Base-by-base conservation (phyloP, 2,329 filamentous ascomycete species). In the Colletotrichum tofieldiae region DNA sequence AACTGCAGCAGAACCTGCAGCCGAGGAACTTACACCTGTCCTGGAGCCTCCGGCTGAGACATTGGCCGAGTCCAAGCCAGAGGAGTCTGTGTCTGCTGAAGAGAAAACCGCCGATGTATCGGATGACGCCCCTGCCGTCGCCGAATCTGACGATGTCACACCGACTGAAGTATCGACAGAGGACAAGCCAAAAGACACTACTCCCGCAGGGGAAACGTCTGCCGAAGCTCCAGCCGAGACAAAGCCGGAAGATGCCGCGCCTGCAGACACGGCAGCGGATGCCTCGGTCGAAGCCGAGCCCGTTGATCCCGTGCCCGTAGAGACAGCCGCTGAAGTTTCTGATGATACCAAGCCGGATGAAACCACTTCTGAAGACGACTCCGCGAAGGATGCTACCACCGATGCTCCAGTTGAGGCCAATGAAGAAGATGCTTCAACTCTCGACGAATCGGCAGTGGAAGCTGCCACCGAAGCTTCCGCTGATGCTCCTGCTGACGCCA, bases 1-100 rank as follows among this genome's bases (percentile, higher is more conserved):
- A 32, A 8, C 60, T 12, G 8, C 56, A 18, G 26, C 54, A 2
- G 63, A 47, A 5, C n/a, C 73, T 8, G 62, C 73, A 51, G 70
- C 71, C n/a, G 71, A 73, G 35, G 72, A 74, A 23, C 9, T 67
- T 56, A 54, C 65, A 43, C 54, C 56, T 52, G 45, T 47, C 32
- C 73, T 32, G 23, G 54, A 75, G 58, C 64, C 73, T 37, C 39
- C 75, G 12, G 43, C 18, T 16, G 56, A 59, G n/a, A 32, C 3
- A 1, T 32, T 37, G 23, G 37, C 32, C 12, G 54, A 56, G 23
- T 23, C 32, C 5, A 16, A 56, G 20, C 20, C 54, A 39, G 54
- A 56, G 12, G 54, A 56, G 20, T 5, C 32, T 12, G 32, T 5
- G 35, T 14, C 35, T 8, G 9, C 54, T 5, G 54, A 20, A 12